Conservation (phyloP, 2,329 filamentous ascomycete species). For the Penicillium sp. region DNA sequence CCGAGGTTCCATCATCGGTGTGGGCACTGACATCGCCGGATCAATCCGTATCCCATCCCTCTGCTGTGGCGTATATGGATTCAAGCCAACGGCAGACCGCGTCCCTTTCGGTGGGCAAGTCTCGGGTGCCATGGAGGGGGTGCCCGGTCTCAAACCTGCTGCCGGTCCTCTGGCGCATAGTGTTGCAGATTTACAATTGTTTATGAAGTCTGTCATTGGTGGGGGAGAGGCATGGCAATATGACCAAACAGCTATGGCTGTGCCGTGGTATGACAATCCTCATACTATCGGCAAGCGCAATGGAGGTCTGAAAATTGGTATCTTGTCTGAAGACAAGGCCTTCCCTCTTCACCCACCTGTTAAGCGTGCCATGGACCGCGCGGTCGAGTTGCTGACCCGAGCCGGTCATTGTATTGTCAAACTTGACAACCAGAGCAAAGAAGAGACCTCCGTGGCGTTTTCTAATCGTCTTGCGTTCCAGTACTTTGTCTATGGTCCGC, state of each 20-base stretch:
- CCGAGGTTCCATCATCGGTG: conserved; percentile 35
- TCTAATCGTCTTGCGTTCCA: conserved; percentile 40
- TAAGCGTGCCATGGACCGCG: conserved; percentile 44
- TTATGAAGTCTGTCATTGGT: conserved; percentile 41
- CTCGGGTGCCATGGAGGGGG: conserved; percentile 17
- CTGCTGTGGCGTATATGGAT: conserved; percentile 36
- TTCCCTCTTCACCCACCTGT: conserved; percentile 55
- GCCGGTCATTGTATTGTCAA: conserved; percentile 49
- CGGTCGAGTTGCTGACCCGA: conserved; percentile 37
- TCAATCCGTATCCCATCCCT: conserved; percentile 39
- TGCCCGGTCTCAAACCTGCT: conserved; percentile 16
- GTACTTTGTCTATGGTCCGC: conserved; percentile 36
- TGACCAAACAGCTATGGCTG: conserved; percentile 43
- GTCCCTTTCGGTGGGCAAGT: conserved; percentile 31
- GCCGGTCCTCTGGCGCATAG: conserved; percentile 24
- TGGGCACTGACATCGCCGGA: conserved; percentile 39
- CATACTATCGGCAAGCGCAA: neutral
- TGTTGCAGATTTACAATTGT: conserved; percentile 21
- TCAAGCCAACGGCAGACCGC: conserved; percentile 34
- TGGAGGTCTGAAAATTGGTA: conserved; percentile 46
- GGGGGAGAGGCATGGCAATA: conserved; percentile 45
- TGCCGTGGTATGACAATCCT: conserved; percentile 47
- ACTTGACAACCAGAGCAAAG: conserved; percentile 34
- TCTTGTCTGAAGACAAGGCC: conserved; percentile 48
- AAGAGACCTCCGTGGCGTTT: conserved; percentile 23